Evolutionary conservation across 768 basidiomycete species (phyloP), one percentile per base, ranked within the genome.

Genomic region (Macrocybe gigantea): DNA sequence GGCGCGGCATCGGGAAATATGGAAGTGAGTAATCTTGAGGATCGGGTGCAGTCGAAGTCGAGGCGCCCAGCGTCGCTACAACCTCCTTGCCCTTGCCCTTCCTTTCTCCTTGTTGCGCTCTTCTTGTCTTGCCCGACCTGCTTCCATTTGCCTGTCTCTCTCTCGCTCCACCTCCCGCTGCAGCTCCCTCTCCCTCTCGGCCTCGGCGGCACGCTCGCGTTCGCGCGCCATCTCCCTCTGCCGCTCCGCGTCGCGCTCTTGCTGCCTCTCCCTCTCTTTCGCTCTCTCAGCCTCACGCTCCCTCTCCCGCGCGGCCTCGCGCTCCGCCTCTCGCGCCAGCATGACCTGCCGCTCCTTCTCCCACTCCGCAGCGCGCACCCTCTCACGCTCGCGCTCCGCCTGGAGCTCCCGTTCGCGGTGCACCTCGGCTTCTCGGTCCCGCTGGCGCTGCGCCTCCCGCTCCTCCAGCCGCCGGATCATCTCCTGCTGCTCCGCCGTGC

Each of bases 161-260:
- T 54, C 56, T 6, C 38, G 43, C 47, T 45, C 52, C 11, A 8
- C 22, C 36, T 49, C 47, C 33, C 41, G 38, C 37, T 45, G 53
- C 30, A 48, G 37, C 15, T 43, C 38, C 29, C 46, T 48, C 33
- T 55, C 57, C 11, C 44, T 49, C 43, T 57, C 52, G n/a, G 48
- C 49, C 33, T 62, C 60, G 0, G 42, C 41, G 3, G 59, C 53
- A 40, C 51, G 58, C 45, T 32, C 57, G 34, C 48, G 52, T 30
- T 29, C 45, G 37, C 22, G 47, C 44, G 35, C 38, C 45, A 47
- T 45, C 45, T 40, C 47, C 29, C 13, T 12, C 6, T 42, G 12
- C n/a, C 40, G 14, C 48, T 58, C 55, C n/a, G 51, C 52, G 29
- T 56, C 54, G 12, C 34, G 53, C 39, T 59, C 61, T n/a, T 53